phyloP scores from a whole-genome alignment of 257 asterid species.

The Asclepias syriaca region DNA sequence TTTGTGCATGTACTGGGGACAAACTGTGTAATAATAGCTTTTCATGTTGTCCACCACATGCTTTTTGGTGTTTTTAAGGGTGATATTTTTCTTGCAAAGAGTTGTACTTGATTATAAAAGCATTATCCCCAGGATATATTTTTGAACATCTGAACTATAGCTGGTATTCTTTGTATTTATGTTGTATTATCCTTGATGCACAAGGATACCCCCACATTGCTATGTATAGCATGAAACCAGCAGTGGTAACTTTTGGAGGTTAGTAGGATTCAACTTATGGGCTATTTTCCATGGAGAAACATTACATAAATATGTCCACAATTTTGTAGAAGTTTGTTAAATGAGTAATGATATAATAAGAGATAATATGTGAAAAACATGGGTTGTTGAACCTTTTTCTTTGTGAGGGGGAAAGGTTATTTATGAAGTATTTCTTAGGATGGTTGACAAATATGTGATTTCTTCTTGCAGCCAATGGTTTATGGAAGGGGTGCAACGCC shows the following conservation, averaged over 20 bases:
- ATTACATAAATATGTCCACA: neutral
- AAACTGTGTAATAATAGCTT: neutral
- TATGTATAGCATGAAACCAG: neutral
- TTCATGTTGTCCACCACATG: neutral
- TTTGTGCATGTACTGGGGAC: neutral
- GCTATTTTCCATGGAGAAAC: too few relatives aligned
- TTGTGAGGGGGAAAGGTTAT: neutral
- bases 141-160: neutral
- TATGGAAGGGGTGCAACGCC: constrained; percentile 87
- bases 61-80: neutral
- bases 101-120: neutral
- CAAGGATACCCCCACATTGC: neutral
- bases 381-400: constrained; percentile 2
- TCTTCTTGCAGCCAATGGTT: constrained; percentile 50
- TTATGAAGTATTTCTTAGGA: neutral
- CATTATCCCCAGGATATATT: neutral
- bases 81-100: neutral
- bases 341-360: neutral
- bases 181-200: neutral
- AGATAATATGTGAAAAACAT: neutral
- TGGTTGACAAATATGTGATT: neutral
- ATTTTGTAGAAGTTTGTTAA: neutral
- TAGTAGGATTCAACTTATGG: too few relatives aligned
- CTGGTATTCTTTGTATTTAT: neutral
- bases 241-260: neutral